Evolutionary conservation across 1,284 basidiomycete species (phyloP).

Genomic region (Rugosomyces carneus): DNA sequence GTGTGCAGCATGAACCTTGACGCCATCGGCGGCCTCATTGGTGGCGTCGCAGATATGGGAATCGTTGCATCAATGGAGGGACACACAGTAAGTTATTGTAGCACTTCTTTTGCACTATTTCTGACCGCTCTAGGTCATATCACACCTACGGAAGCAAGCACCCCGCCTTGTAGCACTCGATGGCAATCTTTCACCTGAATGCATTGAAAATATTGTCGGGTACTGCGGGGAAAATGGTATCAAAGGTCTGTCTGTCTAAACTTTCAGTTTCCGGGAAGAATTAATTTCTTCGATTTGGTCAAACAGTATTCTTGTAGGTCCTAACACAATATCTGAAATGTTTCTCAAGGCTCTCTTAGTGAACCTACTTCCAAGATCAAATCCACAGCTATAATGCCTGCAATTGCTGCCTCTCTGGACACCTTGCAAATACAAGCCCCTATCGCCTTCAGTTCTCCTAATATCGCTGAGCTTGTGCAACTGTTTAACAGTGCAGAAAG

Average conservation of each 20-base stretch:
- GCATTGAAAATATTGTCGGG: slow-evolving; percentile 48
- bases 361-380: slow-evolving; percentile 89
- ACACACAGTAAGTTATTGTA: slow-evolving; percentile 34
- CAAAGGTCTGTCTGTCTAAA: slow-evolving; percentile 38
- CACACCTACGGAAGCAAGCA: slow-evolving; percentile 31
- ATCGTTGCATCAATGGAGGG: slow-evolving; percentile 52
- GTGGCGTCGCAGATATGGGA: slow-evolving; percentile 90
- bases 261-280: neutral
- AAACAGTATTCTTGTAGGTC: slow-evolving; percentile 57
- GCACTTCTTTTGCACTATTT: neutral
- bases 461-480: slow-evolving; percentile 67
- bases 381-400: slow-evolving; percentile 63
- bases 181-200: slow-evolving; percentile 63
- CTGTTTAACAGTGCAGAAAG: slow-evolving; percentile 45
- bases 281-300: neutral
- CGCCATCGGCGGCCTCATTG: slow-evolving; percentile 62
- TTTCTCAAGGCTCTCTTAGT: slow-evolving; percentile 30
- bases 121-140: neutral
- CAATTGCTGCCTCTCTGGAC: slow-evolving; percentile 37
- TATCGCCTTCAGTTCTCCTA: slow-evolving; percentile 73
- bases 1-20: slow-evolving; percentile 86
- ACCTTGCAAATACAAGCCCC: slow-evolving; percentile 29
- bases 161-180: slow-evolving; percentile 76
- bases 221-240: slow-evolving; percentile 43
- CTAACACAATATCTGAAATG: neutral